Base-by-base conservation (phyloP, 1,284 basidiomycete species). In the Sphagnurus paluster region DNA sequence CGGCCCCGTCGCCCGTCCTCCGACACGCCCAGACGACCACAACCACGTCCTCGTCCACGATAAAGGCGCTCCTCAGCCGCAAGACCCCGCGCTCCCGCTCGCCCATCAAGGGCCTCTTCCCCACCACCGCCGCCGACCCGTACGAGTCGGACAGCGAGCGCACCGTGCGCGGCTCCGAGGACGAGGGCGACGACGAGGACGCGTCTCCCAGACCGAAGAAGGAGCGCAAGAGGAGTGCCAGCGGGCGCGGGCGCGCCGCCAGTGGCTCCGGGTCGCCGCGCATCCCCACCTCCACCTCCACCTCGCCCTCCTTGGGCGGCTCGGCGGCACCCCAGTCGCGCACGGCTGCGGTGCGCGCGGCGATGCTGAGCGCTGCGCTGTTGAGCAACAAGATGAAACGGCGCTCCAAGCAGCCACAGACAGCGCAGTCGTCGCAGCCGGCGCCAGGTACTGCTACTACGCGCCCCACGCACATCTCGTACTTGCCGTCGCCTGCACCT, bases 101-200 rank as follows among this genome's bases (percentile, higher is more conserved):
- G 4, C 61, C 64, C 4, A 50, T 62, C 41, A 65, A 63, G 38
- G 62, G 61, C 10, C 50, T 64, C 9, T 65, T 66, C 35, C 40
- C 50, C 9, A 21, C 37, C 13, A 14, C 26, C 3, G 10, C 19
- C 11, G 10, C 11, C 13, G 42, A 44, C 17, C 28, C 39, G 10
- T 50, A 50, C 14, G 35, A 48, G 9, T 51, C 52, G 11, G 52
- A 50, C 23, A 30, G 45, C 10, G 47, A 49, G 17, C 48, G 41
- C n/a, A 49, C 50, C 7, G 36, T 49, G 17, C 41, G 41, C 16
- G 48, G 40, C 7, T 36, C 41, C 2, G 48, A 52, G 9, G 44
- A 43, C 28, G 2, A n/a, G 23, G 47, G 41, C 11, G 44, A 49
- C 5, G 40, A 42, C 17, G n/a, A n/a, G n/a, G n/a, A n/a, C n/a